phyloP scores from a whole-genome alignment of 2,329 filamentous ascomycete species.

The Hymenoscyphus occultus region DNA sequence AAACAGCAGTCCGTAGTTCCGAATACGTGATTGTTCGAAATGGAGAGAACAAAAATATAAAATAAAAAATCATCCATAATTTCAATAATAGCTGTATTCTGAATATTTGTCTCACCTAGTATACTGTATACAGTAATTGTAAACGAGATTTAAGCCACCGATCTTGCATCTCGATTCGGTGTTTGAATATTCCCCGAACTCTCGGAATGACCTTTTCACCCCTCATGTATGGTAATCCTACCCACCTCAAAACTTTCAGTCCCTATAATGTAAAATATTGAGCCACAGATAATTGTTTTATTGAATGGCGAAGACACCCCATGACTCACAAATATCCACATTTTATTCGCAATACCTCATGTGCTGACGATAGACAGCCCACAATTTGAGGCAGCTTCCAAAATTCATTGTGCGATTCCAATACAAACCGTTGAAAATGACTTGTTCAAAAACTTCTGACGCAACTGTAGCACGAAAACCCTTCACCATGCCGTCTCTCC shows the following conservation, averaged over 20 bases:
- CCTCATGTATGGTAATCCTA: neutral
- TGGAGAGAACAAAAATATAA: too few species aligned
- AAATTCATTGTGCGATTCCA: neutral
- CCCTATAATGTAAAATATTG: neutral
- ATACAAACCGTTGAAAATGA: neutral
- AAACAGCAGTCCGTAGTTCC: neutral
- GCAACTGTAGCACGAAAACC: neutral
- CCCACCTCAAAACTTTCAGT: neutral
- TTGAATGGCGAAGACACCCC: neutral
- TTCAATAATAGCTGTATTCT: too few species aligned
- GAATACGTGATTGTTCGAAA: too few species aligned
- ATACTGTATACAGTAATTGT: too few species aligned
- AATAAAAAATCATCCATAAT: too few species aligned
- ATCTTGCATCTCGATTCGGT: neutral
- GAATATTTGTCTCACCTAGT: too few species aligned
- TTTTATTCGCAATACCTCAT: neutral
- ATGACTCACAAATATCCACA: neutral
- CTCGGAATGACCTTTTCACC: neutral
- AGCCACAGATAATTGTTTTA: neutral
- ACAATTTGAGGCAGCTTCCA: neutral
- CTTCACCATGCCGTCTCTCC: neutral
- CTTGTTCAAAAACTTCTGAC: neutral
- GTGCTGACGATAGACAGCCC: neutral
- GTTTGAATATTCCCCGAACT: neutral
- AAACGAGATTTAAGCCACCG: neutral